A percentile compares a stretch with the other conserved stretches of the same genome.
Conservation (phyloP, 495 filamentous ascomycete genomes). For the Lepraria neglecta region DNA sequence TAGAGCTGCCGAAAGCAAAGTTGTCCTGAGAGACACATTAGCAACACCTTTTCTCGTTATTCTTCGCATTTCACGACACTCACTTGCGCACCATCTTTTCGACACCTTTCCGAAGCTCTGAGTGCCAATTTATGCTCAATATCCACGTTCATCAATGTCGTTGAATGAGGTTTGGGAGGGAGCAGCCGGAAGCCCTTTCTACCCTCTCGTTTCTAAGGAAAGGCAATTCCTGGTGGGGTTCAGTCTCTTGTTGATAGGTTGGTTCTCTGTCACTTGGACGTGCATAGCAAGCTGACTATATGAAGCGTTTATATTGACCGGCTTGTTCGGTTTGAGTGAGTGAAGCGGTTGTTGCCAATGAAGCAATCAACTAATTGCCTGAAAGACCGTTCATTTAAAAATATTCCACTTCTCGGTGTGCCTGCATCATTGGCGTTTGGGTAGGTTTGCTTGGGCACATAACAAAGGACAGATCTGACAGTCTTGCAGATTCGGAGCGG, state of each 20-base stretch:
- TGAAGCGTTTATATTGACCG: slow-evolving; percentile 55
- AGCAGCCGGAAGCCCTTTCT: slow-evolving; percentile 74
- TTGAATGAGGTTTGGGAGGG: slow-evolving; percentile 84
- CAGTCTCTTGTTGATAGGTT: slow-evolving; percentile 62
- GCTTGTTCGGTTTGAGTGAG: slow-evolving; percentile 79
- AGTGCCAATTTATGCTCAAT: background rate
- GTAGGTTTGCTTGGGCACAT: slow-evolving; percentile 44
- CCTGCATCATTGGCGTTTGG: slow-evolving; percentile 85
- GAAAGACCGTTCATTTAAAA: slow-evolving; percentile 78
- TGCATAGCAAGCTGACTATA: slow-evolving; percentile 26
- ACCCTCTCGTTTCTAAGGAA: slow-evolving; percentile 72
- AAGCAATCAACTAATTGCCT: slow-evolving; percentile 6
- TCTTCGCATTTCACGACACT: background rate
- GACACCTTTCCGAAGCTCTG: background rate
- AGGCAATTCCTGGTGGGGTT: slow-evolving; percentile 81
- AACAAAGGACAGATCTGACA: slow-evolving; percentile 20
- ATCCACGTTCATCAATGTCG: slow-evolving; percentile 45
- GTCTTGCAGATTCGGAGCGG: slow-evolving; percentile 72
- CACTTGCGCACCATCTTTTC: slow-evolving; percentile 18
- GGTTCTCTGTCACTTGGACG: slow-evolving; percentile 23
- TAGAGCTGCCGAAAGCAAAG: slow-evolving; percentile 7
- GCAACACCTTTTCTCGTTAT: background rate
- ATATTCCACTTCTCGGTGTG: slow-evolving; percentile 69
- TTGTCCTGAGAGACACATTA: slow-evolving; percentile 12
- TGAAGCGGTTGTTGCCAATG: slow-evolving; percentile 20